Evolutionary conservation across 129 eudicot species (phyloP), one percentile per base, ranked within the genome.

Genomic region (Ambrosia trifida): DNA sequence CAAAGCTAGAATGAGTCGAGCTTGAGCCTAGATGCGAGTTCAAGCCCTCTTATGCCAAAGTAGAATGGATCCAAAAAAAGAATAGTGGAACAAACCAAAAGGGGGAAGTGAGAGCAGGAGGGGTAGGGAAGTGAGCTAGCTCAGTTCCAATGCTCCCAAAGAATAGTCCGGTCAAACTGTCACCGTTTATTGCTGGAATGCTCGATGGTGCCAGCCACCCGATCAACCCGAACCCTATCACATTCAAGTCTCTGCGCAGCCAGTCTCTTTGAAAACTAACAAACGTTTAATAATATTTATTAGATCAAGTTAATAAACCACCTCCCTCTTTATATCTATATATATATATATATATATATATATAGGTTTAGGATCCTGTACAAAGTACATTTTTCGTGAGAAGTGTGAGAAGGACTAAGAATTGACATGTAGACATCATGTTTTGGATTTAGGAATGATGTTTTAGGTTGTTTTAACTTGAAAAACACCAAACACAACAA

Each of bases 201-300:
- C 99, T 94, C 2, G 98, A 89, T 10, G 97, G 98, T 32, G 95
- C 98, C 0, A 94, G 75, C 97, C 98, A 89, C 7, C 97, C 97
- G 73, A 89, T 94, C 80, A 89, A 68, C 38, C 98, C 98, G 19
- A 94, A 89, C n/a, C 98, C 98, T 5, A 94, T 90, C 85, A 94
- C 98, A 31, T 90, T 94, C 80, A 85, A 79, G 78, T 94, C 99
- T 52, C 0, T 94, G 56, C 99, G 85, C 30, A 94, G 87, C 98
- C 98, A 89, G 31, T 94, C 89, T 64, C 92, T 81, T 84, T 90
- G 18, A 32, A 94, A 94, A 83, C 87, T 87, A 52, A 19, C 20
- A 49, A n/a, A 32, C 49, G 46, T 36, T 64, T 11, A 33, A 70
- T 8, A 58, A 24, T 24, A 24, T 24, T n/a, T n/a, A n/a, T n/a